Evolutionary conservation across 805 yeast species (phyloP).

Genomic region (Candida tammaniensis): DNA sequence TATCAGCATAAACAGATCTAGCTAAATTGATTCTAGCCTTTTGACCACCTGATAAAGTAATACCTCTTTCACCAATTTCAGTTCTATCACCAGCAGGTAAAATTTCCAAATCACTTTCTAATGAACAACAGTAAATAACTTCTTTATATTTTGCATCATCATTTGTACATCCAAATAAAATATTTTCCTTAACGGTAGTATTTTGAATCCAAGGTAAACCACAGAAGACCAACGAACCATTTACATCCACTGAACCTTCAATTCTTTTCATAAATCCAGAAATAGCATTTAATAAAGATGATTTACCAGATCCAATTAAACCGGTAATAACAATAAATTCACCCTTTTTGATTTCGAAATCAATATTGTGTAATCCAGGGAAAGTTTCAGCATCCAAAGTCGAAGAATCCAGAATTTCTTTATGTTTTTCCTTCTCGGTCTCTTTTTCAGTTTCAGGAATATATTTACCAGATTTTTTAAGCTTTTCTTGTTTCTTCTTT

Average conservation of each 20-base stretch:
- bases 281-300: slow-evolving; percentile 36
- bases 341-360: slow-evolving; percentile 25
- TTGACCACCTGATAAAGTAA: slow-evolving; percentile 38
- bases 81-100: slow-evolving; percentile 35
- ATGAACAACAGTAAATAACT: slow-evolving; percentile 29
- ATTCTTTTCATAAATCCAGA: slow-evolving; percentile 36
- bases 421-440: not conserved
- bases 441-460: slow-evolving; percentile 2
- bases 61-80: slow-evolving; percentile 38
- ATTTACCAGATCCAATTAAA: slow-evolving; percentile 34
- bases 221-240: slow-evolving; percentile 28
- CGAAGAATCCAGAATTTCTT: slow-evolving; percentile 4
- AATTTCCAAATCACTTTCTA: slow-evolving; percentile 29
- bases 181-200: slow-evolving; percentile 31
- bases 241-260: slow-evolving; percentile 26
- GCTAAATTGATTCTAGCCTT: slow-evolving; percentile 36
- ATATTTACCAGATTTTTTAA: slow-evolving; percentile 3
- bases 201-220: slow-evolving; percentile 40
- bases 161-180: slow-evolving; percentile 24
- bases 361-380: slow-evolving; percentile 26
- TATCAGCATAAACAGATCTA: slow-evolving; percentile 31
- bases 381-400: slow-evolving; percentile 14
- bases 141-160: slow-evolving; percentile 23
- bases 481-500: not conserved
- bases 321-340: slow-evolving; percentile 38